Base-by-base conservation (phyloP, 2,329 filamentous ascomycete genomes). In the Uncinocarpus reesii region DNA sequence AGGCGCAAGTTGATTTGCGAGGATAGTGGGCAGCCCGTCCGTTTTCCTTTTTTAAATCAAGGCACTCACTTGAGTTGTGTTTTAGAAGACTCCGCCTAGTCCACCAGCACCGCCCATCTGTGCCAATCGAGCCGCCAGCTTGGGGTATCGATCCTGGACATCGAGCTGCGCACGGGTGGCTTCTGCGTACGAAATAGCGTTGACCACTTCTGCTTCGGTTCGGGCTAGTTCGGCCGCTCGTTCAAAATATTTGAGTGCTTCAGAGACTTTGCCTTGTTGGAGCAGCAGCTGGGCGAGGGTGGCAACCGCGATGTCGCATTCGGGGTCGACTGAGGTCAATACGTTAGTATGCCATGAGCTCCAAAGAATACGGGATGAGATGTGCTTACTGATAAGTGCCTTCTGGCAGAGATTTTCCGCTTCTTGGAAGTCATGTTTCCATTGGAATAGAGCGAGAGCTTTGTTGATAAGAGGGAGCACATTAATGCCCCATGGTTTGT, bases 381-480 rank as follows among this genome's bases (percentile, higher is more conserved):
- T 4, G 11, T 42, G 76, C 86, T 74, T 77, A 95, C 88, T 93
- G 62, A 95, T 95, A 43, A 98, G 75, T 24, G 92, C 92, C 76
- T 95, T 95, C 70, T 95, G 83, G 76, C 92, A 98, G 45, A 98
- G 77, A 70, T 92, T 86, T 74, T 98, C 89, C 1, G 92, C 90
- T 68, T 95, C 90, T 52, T 79, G 75, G 64, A 94, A 96, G 69
- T 96, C 90, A 61, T 93, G 84, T 76, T 95, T 96, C 84, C 89
- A 95, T 67, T 98, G 92, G 79, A 95, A 96, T 40, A 96, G 75
- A 10, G 90, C 88, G 23, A 98, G 78, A 4, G 92, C 89, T 75
- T 98, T 98, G 80, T 98, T 98, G 71, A 98, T 96, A 43, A 98
- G 75, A 11, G 92, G 92, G 55, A 98, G 73, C 24, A 98, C 92